Base-by-base conservation (phyloP, 75 land plant species). In the Sequoia sempervirens region DNA sequence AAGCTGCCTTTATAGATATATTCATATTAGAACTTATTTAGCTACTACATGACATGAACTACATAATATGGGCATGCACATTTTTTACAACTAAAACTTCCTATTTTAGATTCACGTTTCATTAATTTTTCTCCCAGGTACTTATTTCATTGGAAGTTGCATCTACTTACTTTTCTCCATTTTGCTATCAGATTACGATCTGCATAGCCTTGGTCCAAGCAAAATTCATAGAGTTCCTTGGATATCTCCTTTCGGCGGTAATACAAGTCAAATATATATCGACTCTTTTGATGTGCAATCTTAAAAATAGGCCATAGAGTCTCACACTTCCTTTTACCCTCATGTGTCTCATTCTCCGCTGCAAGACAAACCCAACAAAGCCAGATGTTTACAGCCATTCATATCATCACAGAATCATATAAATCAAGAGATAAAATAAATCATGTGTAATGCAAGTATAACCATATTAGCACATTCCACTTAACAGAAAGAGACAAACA, bases 321-420 rank as follows among this genome's bases (percentile, higher is more conserved):
- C 84, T 96, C 98, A 85, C 97, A 96, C 80, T 93, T 93, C 83
- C 98, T 91, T 89, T 96, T 96, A 30, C 95, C 97, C 84, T 96
- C 98, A 83, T 96, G 93, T 11, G 98, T 88, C 47, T 96, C 97
- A 88, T 92, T 93, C 81, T 94, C 95, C 86, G 97, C 98, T 95
- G 97, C 83, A 81, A 52, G 75, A 53, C 26, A 43, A 85, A 83
- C 45, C 84, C 79, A 68, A 45, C 47, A 12, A 41, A 78, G 66
- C n/a, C 66, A 61, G n/a, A 61, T 37, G n/a, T 78, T 23, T 7
- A 83, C 4, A 37, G 40, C n/a, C 37, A 14, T 83, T 83, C 37
- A 40, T 2, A 70, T 26, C 54, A 81, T 36, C 15, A 64, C 30
- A 82, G 43, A 37, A 85, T 30, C 85, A 70, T 30, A 70, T 70